Base-by-base conservation (phyloP, 371 early-diverging fungal genomes). In the Mortierella sp. region DNA sequence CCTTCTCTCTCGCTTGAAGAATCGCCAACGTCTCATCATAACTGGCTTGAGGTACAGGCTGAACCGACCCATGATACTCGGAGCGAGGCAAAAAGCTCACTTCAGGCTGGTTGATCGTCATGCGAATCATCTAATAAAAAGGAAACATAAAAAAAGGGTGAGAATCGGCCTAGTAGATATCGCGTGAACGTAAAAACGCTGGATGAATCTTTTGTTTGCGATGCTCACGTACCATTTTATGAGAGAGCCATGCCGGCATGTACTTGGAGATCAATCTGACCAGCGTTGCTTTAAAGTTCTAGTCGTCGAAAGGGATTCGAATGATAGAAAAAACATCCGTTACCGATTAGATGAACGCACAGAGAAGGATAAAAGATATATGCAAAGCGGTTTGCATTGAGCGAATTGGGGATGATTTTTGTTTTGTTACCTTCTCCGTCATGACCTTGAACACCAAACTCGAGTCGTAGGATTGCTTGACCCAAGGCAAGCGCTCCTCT, bases 331-430 rank as follows among this genome's bases (percentile, higher is more conserved):
- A 79, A 10, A 66, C 29, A 66, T 77, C 72, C 78, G 73, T 77
- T 64, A 72, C 78, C n/a, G n/a, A 9, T 72, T 64, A 1, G 73
- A 66, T 13, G 78, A 68, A 3, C 71, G 66, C 22, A 61, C 71
- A 44, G 67, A 79, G n/a, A 74, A 8, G 72, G 78, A 44, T 64
- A 77, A n/a, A n/a, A n/a, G n/a, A n/a, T n/a, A n/a, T n/a, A n/a
- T n/a, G n/a, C n/a, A n/a, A n/a, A n/a, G n/a, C n/a, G n/a, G n/a
- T n/a, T n/a, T n/a, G n/a, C n/a, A n/a, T n/a, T n/a, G n/a, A n/a
- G n/a, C n/a, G n/a, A n/a, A n/a, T n/a, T n/a, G n/a, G 2, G 73
- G 72, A 43, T 77, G 73, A 45, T 43, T 69, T 34, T 69, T 68
- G 78, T 77, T 14, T 9, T 3, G 13, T 52, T 53, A 53, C 29